A percentile compares a stretch with the other conserved stretches of the same genome.
Conservation (phyloP, 2,329 filamentous ascomycete species). For the Fusarium sp. region DNA sequence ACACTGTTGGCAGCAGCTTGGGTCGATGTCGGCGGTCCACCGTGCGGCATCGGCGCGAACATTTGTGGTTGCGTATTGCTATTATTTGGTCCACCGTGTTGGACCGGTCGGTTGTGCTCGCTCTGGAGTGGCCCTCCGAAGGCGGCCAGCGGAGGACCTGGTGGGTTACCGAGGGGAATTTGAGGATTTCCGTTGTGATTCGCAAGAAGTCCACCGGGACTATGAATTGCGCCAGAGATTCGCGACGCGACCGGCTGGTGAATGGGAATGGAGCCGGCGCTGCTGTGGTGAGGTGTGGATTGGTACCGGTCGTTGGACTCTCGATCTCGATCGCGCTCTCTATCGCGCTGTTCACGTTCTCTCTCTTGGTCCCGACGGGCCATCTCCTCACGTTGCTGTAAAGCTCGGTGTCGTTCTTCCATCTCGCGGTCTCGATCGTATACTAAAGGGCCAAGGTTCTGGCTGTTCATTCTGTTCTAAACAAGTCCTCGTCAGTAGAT, state of each 20-base stretch:
- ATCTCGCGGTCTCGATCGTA: conserved; percentile 62
- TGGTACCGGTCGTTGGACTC: conserved; percentile 75
- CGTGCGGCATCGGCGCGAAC: conserved; percentile 65
- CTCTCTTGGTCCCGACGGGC: conserved; percentile 56
- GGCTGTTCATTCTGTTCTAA: conserved; percentile 57
- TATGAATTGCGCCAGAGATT: conserved; percentile 84
- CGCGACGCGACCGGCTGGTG: conserved; percentile 93
- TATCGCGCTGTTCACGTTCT: conserved; percentile 67
- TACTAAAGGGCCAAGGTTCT: conserved; percentile 52
- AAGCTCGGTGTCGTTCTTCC: conserved; percentile 58
- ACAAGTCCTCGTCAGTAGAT: conserved; percentile 21
- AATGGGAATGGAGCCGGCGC: conserved; percentile 86
- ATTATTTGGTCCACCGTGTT: conserved; percentile 61
- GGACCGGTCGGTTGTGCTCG: conserved; percentile 62
- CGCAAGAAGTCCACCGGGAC: conserved; percentile 86
- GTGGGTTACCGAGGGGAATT: conserved; percentile 62
- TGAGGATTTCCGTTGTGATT: conserved; percentile 72
- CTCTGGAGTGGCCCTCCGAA: conserved; percentile 66
- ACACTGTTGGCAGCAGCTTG: conserved; percentile 69
- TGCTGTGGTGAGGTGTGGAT: conserved; percentile 81
- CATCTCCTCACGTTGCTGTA: conserved; percentile 60
- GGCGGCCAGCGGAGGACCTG: conserved; percentile 56
- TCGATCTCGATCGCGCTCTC: conserved; percentile 63
- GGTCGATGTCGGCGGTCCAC: conserved; percentile 60
- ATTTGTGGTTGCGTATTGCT: conserved; percentile 63